Percentiles rank a stretch among this genome's conserved stretches.
Evolutionary conservation across 208 protist species (phyloP).

Genomic region (Strigomonas culicis): DNA sequence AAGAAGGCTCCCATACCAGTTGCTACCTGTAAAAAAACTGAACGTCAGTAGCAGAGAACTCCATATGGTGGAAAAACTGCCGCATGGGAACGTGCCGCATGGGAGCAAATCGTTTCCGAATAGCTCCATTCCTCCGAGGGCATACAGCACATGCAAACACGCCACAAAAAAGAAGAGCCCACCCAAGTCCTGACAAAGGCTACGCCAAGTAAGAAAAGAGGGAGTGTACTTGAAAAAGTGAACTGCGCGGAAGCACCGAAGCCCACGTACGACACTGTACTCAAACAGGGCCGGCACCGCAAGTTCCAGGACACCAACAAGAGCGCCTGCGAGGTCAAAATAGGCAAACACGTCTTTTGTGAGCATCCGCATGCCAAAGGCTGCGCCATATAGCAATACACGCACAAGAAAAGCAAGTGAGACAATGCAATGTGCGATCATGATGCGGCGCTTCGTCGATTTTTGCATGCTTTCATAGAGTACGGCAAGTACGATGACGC

Average conservation of each 20-base stretch:
- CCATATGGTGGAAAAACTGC: constrained; percentile 54
- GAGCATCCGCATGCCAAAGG: constrained; percentile 18
- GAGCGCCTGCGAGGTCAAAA: constrained; percentile 31
- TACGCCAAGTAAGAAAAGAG: constrained; percentile 14
- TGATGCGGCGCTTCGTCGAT: constrained; percentile 8
- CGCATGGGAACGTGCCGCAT: neutral
- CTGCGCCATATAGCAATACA: constrained; percentile 27
- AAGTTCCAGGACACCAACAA: constrained; percentile 39
- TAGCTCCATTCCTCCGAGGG: constrained; percentile 52
- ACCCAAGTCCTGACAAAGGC: constrained; percentile 17
- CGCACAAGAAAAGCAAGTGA: constrained; percentile 38
- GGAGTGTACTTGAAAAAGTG: constrained; percentile 24
- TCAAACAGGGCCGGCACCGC: constrained; percentile 19
- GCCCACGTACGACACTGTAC: constrained; percentile 18
- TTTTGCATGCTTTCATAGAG: constrained; percentile 21
- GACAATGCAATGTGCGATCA: constrained; percentile 21
- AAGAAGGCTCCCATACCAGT: constrained; percentile 33
- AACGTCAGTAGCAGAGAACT: constrained; percentile 37
- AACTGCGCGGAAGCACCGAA: constrained; percentile 42
- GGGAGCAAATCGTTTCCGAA: constrained; percentile 16
- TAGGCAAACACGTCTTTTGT: constrained; percentile 34
- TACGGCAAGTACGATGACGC: constrained; percentile 36
- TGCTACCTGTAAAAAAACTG: constrained; percentile 39
- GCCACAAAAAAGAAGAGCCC: constrained; percentile 21
- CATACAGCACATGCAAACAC: constrained; percentile 35